Conservation (phyloP, 108 stramenopile genomes). For the Pseudonitzschia delicatissima region DNA sequence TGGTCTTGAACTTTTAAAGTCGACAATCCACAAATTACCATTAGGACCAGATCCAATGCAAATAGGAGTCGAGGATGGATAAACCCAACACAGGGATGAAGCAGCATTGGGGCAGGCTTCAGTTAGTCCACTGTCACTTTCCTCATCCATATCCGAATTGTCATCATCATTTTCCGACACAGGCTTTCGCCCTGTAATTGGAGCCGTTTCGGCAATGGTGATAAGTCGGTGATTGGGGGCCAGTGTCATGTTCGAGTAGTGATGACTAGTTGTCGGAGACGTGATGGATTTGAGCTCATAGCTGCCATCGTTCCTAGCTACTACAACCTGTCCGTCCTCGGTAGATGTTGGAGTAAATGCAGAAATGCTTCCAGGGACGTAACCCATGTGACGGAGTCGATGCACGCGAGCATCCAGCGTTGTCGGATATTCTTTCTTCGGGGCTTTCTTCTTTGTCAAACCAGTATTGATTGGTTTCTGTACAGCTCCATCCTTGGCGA, state of each 20-base stretch:
- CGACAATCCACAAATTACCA: conserved; percentile 76
- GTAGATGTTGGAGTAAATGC: conserved; percentile 48
- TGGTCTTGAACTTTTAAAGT: conserved; percentile 50
- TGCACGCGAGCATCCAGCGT: conserved; percentile 63
- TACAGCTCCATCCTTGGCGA: not conserved
- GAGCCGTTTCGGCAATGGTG: conserved; percentile 58
- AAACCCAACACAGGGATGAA: conserved; percentile 1
- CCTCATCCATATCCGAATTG: not conserved
- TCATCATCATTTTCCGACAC: not conserved
- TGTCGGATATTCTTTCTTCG: conserved; percentile 2
- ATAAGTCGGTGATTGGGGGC: conserved; percentile 19
- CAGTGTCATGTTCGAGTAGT: not conserved
- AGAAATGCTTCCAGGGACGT: conserved; percentile 52
- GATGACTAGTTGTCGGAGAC: not conserved
- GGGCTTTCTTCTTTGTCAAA: not conserved
- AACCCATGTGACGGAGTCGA: conserved; percentile 64
- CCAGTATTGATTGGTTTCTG: not conserved
- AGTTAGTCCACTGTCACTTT: not conserved
- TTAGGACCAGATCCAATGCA: conserved; percentile 72
- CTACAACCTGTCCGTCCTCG: conserved; percentile 15
- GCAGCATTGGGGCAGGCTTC: not conserved
- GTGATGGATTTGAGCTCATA: conserved; percentile 46
- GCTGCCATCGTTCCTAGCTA: conserved; percentile 63
- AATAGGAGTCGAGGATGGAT: conserved; percentile 13
- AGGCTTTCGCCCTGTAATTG: not conserved